Percentiles rank a stretch among this genome's conserved stretches.
Evolutionary conservation across 2,329 filamentous ascomycete genomes (phyloP).

Genomic region (Zasmidium citrigriseum): DNA sequence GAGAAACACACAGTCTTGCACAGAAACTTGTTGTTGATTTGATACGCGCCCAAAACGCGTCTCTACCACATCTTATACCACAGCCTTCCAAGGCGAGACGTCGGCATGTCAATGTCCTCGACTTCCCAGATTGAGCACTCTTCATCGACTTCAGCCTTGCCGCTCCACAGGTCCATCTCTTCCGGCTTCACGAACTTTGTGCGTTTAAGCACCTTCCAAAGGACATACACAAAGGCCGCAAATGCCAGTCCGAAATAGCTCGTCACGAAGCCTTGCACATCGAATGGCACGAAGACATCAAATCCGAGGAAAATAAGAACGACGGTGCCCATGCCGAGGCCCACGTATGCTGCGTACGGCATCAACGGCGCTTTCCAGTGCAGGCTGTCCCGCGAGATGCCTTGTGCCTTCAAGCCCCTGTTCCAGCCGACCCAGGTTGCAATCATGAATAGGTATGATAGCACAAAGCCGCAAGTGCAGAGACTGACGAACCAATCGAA

Average conservation of each 20-base stretch:
- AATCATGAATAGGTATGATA: slow-evolving; percentile 53
- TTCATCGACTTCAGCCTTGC: slow-evolving; percentile 48
- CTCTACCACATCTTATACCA: slow-evolving; percentile 13
- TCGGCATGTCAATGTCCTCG: slow-evolving; percentile 2
- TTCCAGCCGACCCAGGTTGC: slow-evolving; percentile 40
- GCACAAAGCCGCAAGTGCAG: slow-evolving; percentile 50
- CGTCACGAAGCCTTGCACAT: slow-evolving; percentile 7
- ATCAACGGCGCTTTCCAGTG: slow-evolving; percentile 10
- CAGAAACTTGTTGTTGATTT: no score
- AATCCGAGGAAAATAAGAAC: slow-evolving; percentile 13
- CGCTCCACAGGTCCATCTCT: slow-evolving; percentile 46
- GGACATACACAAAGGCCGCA: slow-evolving; percentile 48
- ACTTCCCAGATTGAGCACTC: slow-evolving; percentile 25
- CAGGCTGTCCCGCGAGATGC: slow-evolving; percentile 3
- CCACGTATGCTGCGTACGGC: slow-evolving; percentile 10
- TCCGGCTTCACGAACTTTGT: slow-evolving; percentile 51
- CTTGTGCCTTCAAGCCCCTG: slow-evolving; percentile 8
- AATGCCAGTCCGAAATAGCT: slow-evolving; percentile 12
- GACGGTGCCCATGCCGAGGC: background rate
- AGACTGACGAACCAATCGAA: slow-evolving; percentile 70
- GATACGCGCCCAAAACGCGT: no score
- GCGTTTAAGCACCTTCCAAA: slow-evolving; percentile 67
- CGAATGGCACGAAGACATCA: slow-evolving; percentile 8
- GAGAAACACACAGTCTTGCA: no score
- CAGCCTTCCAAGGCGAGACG: slow-evolving; percentile 4